A percentile compares a stretch with the other conserved stretches of the same genome.
Conservation (phyloP, 768 basidiomycete species). For the Podaxis sp. region DNA sequence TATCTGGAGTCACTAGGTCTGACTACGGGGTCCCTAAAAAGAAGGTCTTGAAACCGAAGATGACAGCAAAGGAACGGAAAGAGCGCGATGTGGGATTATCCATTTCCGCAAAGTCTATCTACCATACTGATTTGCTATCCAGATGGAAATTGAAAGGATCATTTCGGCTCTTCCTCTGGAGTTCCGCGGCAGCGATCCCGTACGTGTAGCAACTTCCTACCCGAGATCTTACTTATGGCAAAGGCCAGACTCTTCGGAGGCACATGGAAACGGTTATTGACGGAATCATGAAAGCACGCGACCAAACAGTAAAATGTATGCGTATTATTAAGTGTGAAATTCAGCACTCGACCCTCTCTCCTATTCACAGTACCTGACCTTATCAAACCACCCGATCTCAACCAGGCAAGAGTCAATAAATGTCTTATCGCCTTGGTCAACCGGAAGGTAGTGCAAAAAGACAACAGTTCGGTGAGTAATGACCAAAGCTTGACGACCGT, state of each 20-base stretch:
- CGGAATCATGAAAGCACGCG: slow-evolving; percentile 60
- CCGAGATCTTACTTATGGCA: not conserved
- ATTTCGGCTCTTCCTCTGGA: slow-evolving; percentile 80
- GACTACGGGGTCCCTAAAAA: slow-evolving; percentile 36
- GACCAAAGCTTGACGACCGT: not conserved
- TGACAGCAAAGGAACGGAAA: slow-evolving; percentile 79
- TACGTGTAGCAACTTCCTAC: slow-evolving; percentile 29
- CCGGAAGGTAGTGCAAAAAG: slow-evolving; percentile 79
- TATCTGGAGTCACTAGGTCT: slow-evolving; percentile 22
- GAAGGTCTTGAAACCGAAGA: slow-evolving; percentile 57
- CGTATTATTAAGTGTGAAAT: slow-evolving; percentile 2
- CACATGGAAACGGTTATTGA: slow-evolving; percentile 82
- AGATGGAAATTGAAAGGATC: slow-evolving; percentile 66
- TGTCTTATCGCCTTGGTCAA: slow-evolving; percentile 89
- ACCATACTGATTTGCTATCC: not conserved
- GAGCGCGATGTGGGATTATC: slow-evolving; percentile 57
- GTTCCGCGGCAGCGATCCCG: slow-evolving; percentile 86
- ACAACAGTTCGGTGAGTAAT: slow-evolving; percentile 51
- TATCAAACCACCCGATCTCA: slow-evolving; percentile 75
- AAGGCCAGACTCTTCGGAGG: slow-evolving; percentile 57
- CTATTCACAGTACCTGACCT: slow-evolving; percentile 62
- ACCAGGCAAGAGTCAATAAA: slow-evolving; percentile 89
- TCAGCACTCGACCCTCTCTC: not conserved
- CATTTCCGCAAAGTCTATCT: not conserved
- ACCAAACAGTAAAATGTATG: slow-evolving; percentile 59